phyloP scores from a whole-genome alignment of 129 eudicot species.

The Calendula officinalis region DNA sequence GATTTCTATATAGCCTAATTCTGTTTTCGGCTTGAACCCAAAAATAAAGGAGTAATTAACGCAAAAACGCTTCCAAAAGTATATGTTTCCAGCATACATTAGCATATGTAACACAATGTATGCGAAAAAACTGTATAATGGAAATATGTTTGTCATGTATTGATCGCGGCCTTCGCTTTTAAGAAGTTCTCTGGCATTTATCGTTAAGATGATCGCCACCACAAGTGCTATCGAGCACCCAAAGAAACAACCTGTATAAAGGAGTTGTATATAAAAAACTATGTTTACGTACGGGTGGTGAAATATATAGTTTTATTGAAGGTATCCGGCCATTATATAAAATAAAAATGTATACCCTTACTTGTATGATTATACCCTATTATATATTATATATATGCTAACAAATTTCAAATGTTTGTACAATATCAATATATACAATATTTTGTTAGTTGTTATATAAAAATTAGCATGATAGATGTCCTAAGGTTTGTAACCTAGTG shows the following conservation, averaged over 20 bases:
- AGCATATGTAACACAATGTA: constrained; percentile 48
- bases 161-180: constrained; percentile 35
- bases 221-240: constrained; percentile 65
- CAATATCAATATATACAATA: too few relatives aligned
- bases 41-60: constrained; percentile 51
- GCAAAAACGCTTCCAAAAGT: constrained; percentile 50
- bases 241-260: constrained; percentile 49
- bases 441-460: too few relatives aligned
- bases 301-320: too few relatives aligned
- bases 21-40: constrained; percentile 54
- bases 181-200: constrained; percentile 49
- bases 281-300: too few relatives aligned
- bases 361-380: too few relatives aligned
- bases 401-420: too few relatives aligned
- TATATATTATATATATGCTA: too few relatives aligned
- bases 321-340: too few relatives aligned
- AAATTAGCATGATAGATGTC: too few relatives aligned
- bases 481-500: too few relatives aligned
- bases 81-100: constrained; percentile 44
- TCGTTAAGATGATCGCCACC: constrained; percentile 36
- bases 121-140: constrained; percentile 61
- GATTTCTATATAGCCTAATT: constrained; percentile 55
- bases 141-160: constrained; percentile 70
- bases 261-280: constrained; percentile 3
- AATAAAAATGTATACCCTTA: too few relatives aligned